A percentile compares a stretch with the other conserved stretches of the same genome.
phyloP scores from a whole-genome alignment of 163 green algal genomes.

The Scenedesmus sp. region DNA sequence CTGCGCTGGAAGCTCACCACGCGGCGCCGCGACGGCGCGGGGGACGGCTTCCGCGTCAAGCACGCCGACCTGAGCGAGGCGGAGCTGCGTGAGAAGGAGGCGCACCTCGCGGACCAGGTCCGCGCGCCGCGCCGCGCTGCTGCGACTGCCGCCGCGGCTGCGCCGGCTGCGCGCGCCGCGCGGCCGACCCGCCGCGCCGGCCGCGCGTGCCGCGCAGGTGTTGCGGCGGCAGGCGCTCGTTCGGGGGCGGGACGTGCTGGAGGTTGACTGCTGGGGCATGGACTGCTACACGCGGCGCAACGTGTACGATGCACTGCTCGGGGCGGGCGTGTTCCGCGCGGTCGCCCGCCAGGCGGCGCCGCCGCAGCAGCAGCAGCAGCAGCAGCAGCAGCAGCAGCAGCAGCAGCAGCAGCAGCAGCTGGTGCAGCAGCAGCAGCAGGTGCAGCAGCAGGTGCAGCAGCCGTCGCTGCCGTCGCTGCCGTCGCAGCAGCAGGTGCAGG shows the following conservation, averaged over 20 bases:
- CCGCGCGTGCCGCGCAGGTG: conserved; percentile 52
- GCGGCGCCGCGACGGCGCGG: conserved; percentile 48
- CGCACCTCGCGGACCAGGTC: conserved; percentile 35
- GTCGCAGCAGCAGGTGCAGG: neutral
- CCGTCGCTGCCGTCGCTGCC: too few species aligned
- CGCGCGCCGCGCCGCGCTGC: neutral
- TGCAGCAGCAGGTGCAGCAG: neutral
- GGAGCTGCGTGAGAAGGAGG: conserved; percentile 17
- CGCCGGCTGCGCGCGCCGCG: too few species aligned
- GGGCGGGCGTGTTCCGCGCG: conserved; percentile 50
- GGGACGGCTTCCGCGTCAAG: conserved; percentile 52
- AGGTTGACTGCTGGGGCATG: conserved; percentile 86
- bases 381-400: conserved; percentile 4
- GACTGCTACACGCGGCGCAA: conserved; percentile 87
- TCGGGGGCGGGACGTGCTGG: conserved; percentile 68
- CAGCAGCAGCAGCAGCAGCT: neutral
- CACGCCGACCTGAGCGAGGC: conserved; percentile 47
- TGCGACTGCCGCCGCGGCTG: too few species aligned
- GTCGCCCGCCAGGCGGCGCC: neutral
- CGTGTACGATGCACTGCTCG: conserved; percentile 69
- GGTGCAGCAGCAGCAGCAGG: conserved; percentile 10
- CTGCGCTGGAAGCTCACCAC: conserved; percentile 50
- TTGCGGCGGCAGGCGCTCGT: conserved; percentile 45
- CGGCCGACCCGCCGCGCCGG: too few species aligned
- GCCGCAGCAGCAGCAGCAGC: neutral